These are phyloP conservation scores for Pseudonitzschia pungens DNA, from an alignment of 108 stramenopile species.

Conservation along the genomic window DNA sequence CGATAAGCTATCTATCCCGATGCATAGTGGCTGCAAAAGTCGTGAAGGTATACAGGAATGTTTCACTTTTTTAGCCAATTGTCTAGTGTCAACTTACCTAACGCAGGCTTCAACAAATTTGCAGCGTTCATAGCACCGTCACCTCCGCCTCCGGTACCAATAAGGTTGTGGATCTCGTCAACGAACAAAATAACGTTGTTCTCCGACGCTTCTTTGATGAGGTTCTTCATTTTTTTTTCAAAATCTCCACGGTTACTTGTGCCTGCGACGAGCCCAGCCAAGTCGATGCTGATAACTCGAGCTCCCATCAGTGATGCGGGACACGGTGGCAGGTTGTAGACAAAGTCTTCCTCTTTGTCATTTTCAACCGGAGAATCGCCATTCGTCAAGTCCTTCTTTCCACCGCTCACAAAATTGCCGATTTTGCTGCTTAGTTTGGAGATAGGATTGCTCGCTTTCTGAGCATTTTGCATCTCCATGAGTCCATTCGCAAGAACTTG, in stretches of 20 bases:
- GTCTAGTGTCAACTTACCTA: slow-evolving; percentile 21
- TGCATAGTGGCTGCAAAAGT: background rate
- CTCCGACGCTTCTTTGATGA: slow-evolving; percentile 66
- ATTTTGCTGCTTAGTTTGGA: slow-evolving; percentile 21
- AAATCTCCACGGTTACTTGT: slow-evolving; percentile 85
- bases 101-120: slow-evolving; percentile 87
- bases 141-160: slow-evolving; percentile 88
- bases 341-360: slow-evolving; percentile 51
- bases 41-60: no score
- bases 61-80: no score
- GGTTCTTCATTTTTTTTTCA: slow-evolving; percentile 78
- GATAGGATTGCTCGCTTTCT: slow-evolving; percentile 21
- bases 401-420: slow-evolving; percentile 9
- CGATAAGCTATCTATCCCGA: background rate
- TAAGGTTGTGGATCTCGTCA: slow-evolving; percentile 79
- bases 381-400: slow-evolving; percentile 5
- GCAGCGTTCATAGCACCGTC: slow-evolving; percentile 89
- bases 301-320: slow-evolving; percentile 61
- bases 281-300: slow-evolving; percentile 70
- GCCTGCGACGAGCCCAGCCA: slow-evolving; percentile 78
- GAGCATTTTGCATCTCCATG: slow-evolving; percentile 2
- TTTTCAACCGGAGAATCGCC: slow-evolving; percentile 21
- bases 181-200: slow-evolving; percentile 82
- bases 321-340: slow-evolving; percentile 57
- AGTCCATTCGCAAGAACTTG: slow-evolving; percentile 62